Evolutionary conservation across 495 filamentous ascomycete genomes (phyloP), one percentile per base, ranked within the genome.

Genomic region (Podospora appendiculata): DNA sequence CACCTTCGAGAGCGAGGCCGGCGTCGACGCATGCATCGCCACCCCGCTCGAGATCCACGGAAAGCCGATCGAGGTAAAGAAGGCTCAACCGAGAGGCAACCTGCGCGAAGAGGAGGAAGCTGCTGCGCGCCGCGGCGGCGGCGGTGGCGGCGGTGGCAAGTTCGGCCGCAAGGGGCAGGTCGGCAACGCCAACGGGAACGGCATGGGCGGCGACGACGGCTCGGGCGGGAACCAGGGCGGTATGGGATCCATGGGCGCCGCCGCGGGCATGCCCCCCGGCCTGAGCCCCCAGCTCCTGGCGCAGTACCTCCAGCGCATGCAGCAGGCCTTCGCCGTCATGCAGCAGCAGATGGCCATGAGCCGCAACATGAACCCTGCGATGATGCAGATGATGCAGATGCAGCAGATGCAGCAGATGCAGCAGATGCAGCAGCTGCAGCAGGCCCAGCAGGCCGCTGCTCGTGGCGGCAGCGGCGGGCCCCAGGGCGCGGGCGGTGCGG

Each of bases 221-320:
- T 65, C 66, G 10, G 67, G 67, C 48, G 61, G 61, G 45, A 65
- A 64, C 53, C 58, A 63, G 52, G 53, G 48, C 18, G 51, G 52
- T 32, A 57, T 50, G 45, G 25, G 2, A 25, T 2, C 25, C 25
- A 25, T 25, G 25, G 25, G 25, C 25, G 32, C 32, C 45, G 19
- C 32, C 48, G 46, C 73, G 79, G 62, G 52, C 34, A 46, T 48
- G 34, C 59, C 82, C 69, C 71, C 80, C 41, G 85, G 86, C 33
- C 89, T 97, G 83, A 90, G 87, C 8, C 93, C 93, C 0, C 89
- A 94, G 62, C 81, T 95, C 79, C 96, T 98, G 90, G 93, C 93
- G 2, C 90, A 95, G 69, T 96, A 96, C 70, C 90, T 91, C 82
- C 88, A 94, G 63, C 83, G 90, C 19, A 95, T 98, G 89, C 94